Evolutionary conservation across 768 basidiomycete species (phyloP), one percentile per base, ranked within the genome.

Genomic region (Hortiboletus campestris): DNA sequence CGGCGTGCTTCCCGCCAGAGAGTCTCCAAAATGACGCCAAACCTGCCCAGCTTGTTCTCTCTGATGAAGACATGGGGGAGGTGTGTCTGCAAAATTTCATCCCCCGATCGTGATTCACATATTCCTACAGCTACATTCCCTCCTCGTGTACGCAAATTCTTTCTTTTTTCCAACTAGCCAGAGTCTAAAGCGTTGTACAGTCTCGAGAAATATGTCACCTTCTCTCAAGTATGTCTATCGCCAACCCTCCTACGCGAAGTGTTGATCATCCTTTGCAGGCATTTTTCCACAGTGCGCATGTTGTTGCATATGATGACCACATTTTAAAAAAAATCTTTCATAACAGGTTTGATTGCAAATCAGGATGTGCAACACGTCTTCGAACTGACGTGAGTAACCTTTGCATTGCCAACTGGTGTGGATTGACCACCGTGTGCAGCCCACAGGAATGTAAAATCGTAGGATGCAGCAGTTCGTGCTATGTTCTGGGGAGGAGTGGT

Each of bases 391-490:
- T 68, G 25, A 2, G 68, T 56, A 7, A 22, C 31, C 8, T n/a
- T 44, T 29, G 20, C 22, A 9, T 51, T 32, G 12, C 20, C 14
- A 19, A 40, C 7, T 28, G 71, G 67, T 68, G 63, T 17, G 8
- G 10, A 29, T 20, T 59, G 20, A 53, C 20, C 2, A 34, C n/a
- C 1, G 6, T 13, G 5, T 35, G 67, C 46, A 78, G 76, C 6
- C 61, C 78, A 0, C 71, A 77, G 44, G 84, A 88, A 61, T 76
- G 77, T 60, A 73, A 70, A 58, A 84, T 88, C 13, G 79, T 86
- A 16, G 80, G 86, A 42, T 80, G 86, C 59, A 72, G 72, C 0
- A 72, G 77, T 6, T 86, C 86, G 0, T 87, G 83, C 57, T 86
- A 83, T 64, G 84, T 88, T 31, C 66, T 87, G 9, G 25, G 25